These are phyloP conservation scores for Tuber aestivum DNA, from an alignment of 495 filamentous ascomycete species.

Conservation along the genomic window DNA sequence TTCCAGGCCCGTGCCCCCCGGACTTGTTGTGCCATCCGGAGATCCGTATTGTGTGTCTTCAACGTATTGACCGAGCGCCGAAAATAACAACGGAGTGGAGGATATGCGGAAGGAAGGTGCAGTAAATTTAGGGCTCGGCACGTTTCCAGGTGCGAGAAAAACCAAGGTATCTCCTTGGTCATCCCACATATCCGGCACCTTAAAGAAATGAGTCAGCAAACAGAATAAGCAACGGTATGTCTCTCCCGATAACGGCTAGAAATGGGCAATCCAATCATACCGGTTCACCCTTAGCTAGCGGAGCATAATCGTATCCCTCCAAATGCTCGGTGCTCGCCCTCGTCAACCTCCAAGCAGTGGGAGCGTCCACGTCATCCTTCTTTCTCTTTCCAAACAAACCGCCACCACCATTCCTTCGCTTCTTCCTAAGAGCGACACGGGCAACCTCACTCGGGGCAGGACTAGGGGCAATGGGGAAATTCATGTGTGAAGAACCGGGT, in stretches of 20 bases:
- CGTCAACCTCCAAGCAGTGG: slow-evolving; percentile 29
- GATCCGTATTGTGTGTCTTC: slow-evolving; percentile 51
- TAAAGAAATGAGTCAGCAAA: slow-evolving; percentile 18
- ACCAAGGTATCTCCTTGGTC: slow-evolving; percentile 75
- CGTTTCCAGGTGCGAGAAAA: slow-evolving; percentile 67
- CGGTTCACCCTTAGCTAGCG: slow-evolving; percentile 28
- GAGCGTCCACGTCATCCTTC: slow-evolving; percentile 31
- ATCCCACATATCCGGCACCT: slow-evolving; percentile 87
- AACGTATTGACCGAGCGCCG: slow-evolving; percentile 55
- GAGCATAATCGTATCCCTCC: slow-evolving; percentile 32
- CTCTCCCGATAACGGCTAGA: background rate
- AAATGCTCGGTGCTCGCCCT: slow-evolving; percentile 24
- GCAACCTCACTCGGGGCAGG: slow-evolving; percentile 18
- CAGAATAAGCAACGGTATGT: slow-evolving; percentile 6
- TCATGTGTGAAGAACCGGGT: slow-evolving; percentile 16
- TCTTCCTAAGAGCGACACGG: slow-evolving; percentile 12
- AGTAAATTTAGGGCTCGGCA: slow-evolving; percentile 68
- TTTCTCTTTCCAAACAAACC: slow-evolving; percentile 29
- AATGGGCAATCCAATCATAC: slow-evolving; percentile 21
- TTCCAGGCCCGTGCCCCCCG: slow-evolving; percentile 45
- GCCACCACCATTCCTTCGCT: slow-evolving; percentile 2
- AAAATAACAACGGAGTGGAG: slow-evolving; percentile 60
- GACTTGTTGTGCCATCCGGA: slow-evolving; percentile 46
- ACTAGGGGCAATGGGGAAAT: slow-evolving; percentile 27
- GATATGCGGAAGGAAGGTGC: slow-evolving; percentile 65